phyloP scores from a whole-genome alignment of 1,284 basidiomycete species.

The Pterulicium gracile region DNA sequence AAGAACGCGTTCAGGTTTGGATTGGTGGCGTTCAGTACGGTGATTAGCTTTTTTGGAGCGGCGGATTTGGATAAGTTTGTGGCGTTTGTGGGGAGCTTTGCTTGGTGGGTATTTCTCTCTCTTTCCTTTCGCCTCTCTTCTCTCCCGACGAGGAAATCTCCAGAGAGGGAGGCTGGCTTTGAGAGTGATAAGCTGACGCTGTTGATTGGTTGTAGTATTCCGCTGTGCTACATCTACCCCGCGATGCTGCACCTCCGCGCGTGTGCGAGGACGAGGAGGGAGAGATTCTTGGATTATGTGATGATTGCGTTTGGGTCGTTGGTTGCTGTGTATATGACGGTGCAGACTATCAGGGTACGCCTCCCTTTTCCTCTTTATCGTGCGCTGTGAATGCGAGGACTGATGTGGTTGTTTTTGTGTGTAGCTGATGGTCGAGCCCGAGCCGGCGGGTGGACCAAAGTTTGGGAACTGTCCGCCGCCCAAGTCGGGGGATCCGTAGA shows the following conservation, averaged over 20 bases:
- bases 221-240: slow-evolving; percentile 90
- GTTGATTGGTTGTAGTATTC: slow-evolving; percentile 47
- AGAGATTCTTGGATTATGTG: slow-evolving; percentile 67
- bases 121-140: slow-evolving; percentile 4
- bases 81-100: slow-evolving; percentile 86
- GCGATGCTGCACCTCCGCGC: slow-evolving; percentile 91
- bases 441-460: slow-evolving; percentile 20
- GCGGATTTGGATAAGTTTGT: slow-evolving; percentile 96
- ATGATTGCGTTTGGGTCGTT: slow-evolving; percentile 76
- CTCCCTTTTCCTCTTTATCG: slow-evolving; percentile 1
- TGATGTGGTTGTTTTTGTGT: slow-evolving; percentile 4
- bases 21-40: slow-evolving; percentile 68
- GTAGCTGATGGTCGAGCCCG: slow-evolving; percentile 32
- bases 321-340: slow-evolving; percentile 81
- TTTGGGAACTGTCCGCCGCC: slow-evolving; percentile 25
- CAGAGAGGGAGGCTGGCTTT: no score
- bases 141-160: no score
- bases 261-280: slow-evolving; percentile 61
- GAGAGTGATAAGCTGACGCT: slow-evolving; percentile 3
- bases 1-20: slow-evolving; percentile 87
- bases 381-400: not conserved
- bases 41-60: slow-evolving; percentile 79
- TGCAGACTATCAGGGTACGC: slow-evolving; percentile 66
- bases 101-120: slow-evolving; percentile 59
- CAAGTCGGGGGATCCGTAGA: no score